A percentile compares a stretch with the other conserved stretches of the same genome.
phyloP scores from a whole-genome alignment of 345 rosid species.

The Lepidium didymum region DNA sequence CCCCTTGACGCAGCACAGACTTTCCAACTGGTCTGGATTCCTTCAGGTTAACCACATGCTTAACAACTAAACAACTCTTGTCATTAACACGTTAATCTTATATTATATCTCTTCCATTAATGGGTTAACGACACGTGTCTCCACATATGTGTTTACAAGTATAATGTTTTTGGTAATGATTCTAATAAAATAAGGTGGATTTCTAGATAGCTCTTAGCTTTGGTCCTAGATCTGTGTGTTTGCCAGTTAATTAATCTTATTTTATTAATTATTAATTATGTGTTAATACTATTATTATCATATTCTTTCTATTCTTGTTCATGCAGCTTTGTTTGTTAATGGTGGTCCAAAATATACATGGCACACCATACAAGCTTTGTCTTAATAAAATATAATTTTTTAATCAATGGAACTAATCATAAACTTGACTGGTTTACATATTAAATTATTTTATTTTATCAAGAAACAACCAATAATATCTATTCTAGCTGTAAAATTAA shows the following conservation, averaged over 20 bases:
- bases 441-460: neutral
- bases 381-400: neutral
- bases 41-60: conserved; percentile 24
- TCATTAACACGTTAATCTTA: conserved; percentile 14
- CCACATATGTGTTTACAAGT: conserved; percentile 3
- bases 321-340: conserved; percentile 18
- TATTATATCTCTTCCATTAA: conserved; percentile 1
- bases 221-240: conserved; percentile 10
- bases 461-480: conserved; percentile 17
- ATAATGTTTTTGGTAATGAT: neutral
- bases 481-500: neutral
- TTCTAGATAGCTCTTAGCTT: conserved; percentile 17
- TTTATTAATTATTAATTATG: neutral
- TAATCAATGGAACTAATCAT: neutral
- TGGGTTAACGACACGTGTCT: neutral
- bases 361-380: conserved; percentile 17
- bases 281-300: neutral
- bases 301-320: conserved; percentile 5
- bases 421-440: neutral
- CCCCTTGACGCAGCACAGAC: too few relatives aligned
- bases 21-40: too few relatives aligned
- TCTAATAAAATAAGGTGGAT: conserved; percentile 1
- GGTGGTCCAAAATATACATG: conserved; percentile 25
- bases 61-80: conserved; percentile 20
- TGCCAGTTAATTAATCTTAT: neutral